Evolutionary conservation across 495 filamentous ascomycete genomes (phyloP).

Genomic region (Daldinia loculata): DNA sequence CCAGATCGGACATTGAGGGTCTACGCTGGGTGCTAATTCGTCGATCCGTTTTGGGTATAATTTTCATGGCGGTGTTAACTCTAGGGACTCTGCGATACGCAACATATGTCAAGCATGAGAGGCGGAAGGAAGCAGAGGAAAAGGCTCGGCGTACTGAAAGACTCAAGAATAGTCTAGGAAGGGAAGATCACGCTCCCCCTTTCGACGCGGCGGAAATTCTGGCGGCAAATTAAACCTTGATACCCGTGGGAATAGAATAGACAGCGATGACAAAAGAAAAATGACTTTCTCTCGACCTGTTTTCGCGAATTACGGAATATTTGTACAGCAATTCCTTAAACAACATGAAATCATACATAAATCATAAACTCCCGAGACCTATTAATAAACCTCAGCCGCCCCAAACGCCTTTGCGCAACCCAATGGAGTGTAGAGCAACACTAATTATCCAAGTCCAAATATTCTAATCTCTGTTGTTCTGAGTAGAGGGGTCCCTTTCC

Average conservation of each 20-base stretch:
- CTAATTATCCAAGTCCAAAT: neutral
- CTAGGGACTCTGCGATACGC: slow-evolving; percentile 60
- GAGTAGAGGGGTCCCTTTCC: slow-evolving; percentile 56
- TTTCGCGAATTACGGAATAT: neutral
- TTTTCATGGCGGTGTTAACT: slow-evolving; percentile 61
- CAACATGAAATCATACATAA: slow-evolving; percentile 1
- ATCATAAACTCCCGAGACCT: slow-evolving; percentile 4
- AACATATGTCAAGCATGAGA: slow-evolving; percentile 55
- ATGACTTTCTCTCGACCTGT: neutral
- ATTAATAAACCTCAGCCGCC: slow-evolving; percentile 9
- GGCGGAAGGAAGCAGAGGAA: slow-evolving; percentile 51
- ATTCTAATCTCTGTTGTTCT: slow-evolving; percentile 36
- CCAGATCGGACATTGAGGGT: slow-evolving; percentile 89
- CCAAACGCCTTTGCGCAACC: slow-evolving; percentile 27
- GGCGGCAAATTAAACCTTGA: slow-evolving; percentile 53
- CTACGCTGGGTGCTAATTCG: slow-evolving; percentile 90
- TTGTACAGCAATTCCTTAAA: neutral
- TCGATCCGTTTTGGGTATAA: slow-evolving; percentile 83
- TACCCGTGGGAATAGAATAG: slow-evolving; percentile 45
- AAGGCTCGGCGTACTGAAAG: slow-evolving; percentile 46
- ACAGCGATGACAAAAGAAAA: slow-evolving; percentile 23
- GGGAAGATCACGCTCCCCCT: slow-evolving; percentile 48
- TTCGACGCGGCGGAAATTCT: slow-evolving; percentile 58
- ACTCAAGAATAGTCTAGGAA: slow-evolving; percentile 47
- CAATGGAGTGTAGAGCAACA: slow-evolving; percentile 6